Base-by-base conservation (phyloP, 192 early-diverging fungal species). In the Oehlia diaphana region DNA sequence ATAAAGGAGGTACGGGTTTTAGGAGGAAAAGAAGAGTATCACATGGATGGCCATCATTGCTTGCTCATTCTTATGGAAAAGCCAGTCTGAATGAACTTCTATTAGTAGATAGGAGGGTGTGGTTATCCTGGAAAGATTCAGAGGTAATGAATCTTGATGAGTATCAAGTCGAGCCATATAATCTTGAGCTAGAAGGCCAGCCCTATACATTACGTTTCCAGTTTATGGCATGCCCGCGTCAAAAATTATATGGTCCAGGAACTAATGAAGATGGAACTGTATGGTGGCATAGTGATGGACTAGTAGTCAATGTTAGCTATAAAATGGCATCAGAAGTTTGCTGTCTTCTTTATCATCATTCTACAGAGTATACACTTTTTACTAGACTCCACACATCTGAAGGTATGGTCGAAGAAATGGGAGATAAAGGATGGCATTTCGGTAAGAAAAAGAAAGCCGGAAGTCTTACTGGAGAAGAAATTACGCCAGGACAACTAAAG, bases 371-470 rank as follows among this genome's bases (percentile, higher is more conserved):
- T 26, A 65, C 26, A 28, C 26, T 65, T 28, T 65, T 65, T 65
- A 65, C 64, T 65, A 65, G 26, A 65, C 8, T 65, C 26, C 35
- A 28, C 7, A 65, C 26, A 28, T 5, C 8, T 9, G 8, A 44
- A 44, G 42, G 42, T 44, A 3, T 37, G 0, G n/a, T 31, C 37
- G 10, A 67, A 33, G 12, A 35, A 67, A 67, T 67, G 8, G 66
- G 2, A 67, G 31, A 67, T 67, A 67, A 67, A 67, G 12, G 66
- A 16, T 67, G 66, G 66, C 10, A 67, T 67, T 67, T 67, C 3
- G 31, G 66, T 67, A 67, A 67, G 31, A 67, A 67, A 67, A 67
- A 67, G 31, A 67, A 67, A 14, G 23, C 14, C 16, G 12, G 49
- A 50, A 50, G 49, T 50, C 49, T 50, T 50, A 16, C 49, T 50